A percentile compares a stretch with the other conserved stretches of the same genome.
Conservation (phyloP, 2,329 filamentous ascomycete genomes). For the Colletotrichum spinosum region DNA sequence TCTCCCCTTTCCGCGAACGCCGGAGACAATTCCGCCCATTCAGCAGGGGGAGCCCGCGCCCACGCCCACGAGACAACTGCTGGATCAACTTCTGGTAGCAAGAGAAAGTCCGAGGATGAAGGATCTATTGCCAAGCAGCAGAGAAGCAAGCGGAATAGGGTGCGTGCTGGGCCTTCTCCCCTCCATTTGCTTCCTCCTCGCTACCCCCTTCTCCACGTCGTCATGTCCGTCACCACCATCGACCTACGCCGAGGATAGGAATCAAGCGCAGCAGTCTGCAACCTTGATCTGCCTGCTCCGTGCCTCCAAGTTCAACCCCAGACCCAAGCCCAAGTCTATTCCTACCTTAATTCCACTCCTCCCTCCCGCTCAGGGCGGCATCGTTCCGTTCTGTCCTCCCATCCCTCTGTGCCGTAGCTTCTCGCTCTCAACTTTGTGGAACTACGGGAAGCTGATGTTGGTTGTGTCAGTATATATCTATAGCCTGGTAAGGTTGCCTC, state of each 20-base stretch:
- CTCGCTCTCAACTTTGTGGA: conserved; percentile 14
- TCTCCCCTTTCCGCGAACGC: conserved; percentile 46
- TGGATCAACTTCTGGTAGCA: conserved; percentile 39
- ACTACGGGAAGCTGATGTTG: conserved; percentile 30
- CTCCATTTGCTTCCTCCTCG: neutral
- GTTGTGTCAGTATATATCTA: conserved; percentile 65
- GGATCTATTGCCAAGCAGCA: conserved; percentile 59
- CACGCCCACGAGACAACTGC: conserved; percentile 27
- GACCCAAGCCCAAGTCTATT: no score
- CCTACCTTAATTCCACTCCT: neutral
- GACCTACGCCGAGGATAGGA: no score
- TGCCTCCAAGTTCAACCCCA: neutral
- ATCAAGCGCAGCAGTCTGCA: no score
- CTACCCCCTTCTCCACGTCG: no score
- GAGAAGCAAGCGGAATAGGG: conserved; percentile 70
- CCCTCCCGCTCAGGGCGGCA: conserved; percentile 9
- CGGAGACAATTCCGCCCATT: conserved; percentile 63
- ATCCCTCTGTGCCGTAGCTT: conserved; percentile 2
- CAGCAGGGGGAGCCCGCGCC: conserved; percentile 27
- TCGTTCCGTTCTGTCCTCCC: neutral
- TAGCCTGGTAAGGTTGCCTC: conserved; percentile 64
- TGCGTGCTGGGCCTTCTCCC: conserved; percentile 48
- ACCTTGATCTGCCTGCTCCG: neutral
- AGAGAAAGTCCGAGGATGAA: conserved; percentile 56
- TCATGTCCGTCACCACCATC: no score